phyloP scores from a whole-genome alignment of 2,329 filamentous ascomycete species.

The Pseudogymnoascus sp. region DNA sequence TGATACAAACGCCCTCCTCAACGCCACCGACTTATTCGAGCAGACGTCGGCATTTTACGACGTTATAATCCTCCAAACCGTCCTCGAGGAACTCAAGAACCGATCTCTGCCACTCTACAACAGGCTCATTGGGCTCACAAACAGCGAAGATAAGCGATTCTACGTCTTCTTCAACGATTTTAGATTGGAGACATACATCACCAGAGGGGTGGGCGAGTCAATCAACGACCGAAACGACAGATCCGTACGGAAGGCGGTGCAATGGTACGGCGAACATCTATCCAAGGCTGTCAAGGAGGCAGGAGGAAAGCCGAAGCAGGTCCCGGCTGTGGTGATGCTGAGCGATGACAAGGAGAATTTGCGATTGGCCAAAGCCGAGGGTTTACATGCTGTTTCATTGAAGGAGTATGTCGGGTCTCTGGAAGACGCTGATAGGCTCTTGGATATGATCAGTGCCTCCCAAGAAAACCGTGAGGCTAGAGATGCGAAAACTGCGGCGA shows the following conservation, averaged over 20 bases:
- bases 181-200: conserved; percentile 79
- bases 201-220: conserved; percentile 65
- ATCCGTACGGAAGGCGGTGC: conserved; percentile 75
- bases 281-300: conserved; percentile 49
- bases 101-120: conserved; percentile 92
- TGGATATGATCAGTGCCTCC: conserved; percentile 87
- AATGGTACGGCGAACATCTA: conserved; percentile 86
- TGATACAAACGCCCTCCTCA: conserved; percentile 91
- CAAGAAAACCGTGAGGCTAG: conserved; percentile 59
- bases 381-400: conserved; percentile 60
- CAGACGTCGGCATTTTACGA: conserved; percentile 87
- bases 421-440: conserved; percentile 72
- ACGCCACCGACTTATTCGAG: conserved; percentile 96
- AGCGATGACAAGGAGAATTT: conserved; percentile 88
- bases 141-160: conserved; percentile 93
- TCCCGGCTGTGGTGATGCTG: conserved; percentile 82
- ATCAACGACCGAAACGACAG: conserved; percentile 97
- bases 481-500: conserved; percentile 55
- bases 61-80: conserved; percentile 92
- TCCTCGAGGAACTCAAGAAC: conserved; percentile 92
- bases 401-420: conserved; percentile 75
- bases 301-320: conserved; percentile 42
- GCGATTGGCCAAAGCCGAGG: conserved; percentile 69
- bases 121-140: conserved; percentile 79
- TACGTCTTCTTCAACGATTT: conserved; percentile 99